Conservation (phyloP, 2,329 filamentous ascomycete species). For the Talaromyces sp. region DNA sequence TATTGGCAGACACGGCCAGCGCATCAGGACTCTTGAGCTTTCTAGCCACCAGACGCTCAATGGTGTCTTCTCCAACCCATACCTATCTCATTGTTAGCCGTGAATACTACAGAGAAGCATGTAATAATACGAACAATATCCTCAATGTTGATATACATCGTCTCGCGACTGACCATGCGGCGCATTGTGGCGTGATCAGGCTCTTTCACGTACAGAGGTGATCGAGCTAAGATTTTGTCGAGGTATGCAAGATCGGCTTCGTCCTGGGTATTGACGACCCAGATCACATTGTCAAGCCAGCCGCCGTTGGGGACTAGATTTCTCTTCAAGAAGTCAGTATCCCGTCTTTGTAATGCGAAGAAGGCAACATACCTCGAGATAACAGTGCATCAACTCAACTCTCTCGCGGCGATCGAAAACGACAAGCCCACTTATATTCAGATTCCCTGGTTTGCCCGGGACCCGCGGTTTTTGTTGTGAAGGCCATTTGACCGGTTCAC, state of each 20-base stretch:
- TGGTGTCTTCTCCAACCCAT: slow-evolving; percentile 1
- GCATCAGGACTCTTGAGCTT: background rate
- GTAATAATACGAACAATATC: background rate
- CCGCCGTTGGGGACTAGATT: background rate
- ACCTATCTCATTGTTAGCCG: background rate
- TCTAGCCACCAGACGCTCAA: background rate
- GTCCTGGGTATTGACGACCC: background rate
- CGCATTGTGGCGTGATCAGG: background rate
- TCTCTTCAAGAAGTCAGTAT: background rate
- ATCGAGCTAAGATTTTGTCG: background rate
- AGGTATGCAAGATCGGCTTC: background rate
- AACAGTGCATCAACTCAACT: slow-evolving; percentile 1
- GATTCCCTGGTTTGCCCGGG: background rate
- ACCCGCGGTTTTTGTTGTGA: background rate
- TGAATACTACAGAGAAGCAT: too few species aligned
- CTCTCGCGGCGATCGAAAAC: background rate
- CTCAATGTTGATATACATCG: slow-evolving; percentile 5
- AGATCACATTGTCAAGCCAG: slow-evolving; percentile 5
- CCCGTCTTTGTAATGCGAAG: too few species aligned
- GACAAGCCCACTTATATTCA: background rate
- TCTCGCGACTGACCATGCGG: background rate
- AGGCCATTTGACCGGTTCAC: background rate
- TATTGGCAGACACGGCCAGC: background rate
- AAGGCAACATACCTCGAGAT: background rate
- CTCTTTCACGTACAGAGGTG: background rate